Conservation (phyloP, 78 protist genomes). For the Emiliania huxleyi region DNA sequence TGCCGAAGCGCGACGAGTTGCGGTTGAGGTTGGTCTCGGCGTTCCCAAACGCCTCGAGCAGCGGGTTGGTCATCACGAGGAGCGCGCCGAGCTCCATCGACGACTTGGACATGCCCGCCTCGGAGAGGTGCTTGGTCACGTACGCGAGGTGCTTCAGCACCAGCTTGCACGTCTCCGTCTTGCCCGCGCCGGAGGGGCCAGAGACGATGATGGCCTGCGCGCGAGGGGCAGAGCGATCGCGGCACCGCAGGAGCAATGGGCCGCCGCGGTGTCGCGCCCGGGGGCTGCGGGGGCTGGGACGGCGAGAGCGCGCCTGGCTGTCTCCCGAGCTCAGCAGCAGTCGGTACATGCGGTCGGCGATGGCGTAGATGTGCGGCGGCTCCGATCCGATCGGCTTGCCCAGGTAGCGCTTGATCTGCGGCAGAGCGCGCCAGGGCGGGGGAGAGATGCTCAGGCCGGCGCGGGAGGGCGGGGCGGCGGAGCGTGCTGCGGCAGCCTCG, state of each 20-base stretch:
- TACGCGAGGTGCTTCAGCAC: background rate
- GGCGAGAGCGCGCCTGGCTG: background rate
- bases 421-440: too few species aligned
- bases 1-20: conserved; percentile 74
- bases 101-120: background rate
- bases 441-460: background rate
- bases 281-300: background rate
- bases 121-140: background rate
- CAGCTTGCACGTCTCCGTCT: background rate
- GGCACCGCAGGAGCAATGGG: background rate
- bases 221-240: background rate
- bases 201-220: background rate
- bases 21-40: conserved; percentile 84
- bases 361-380: conserved; percentile 7
- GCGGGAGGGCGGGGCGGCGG: too few species aligned
- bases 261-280: background rate
- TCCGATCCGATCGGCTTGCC: background rate
- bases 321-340: background rate
- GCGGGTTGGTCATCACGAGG: conserved; percentile 77
- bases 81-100: background rate
- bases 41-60: conserved; percentile 93
- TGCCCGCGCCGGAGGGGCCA: conserved; percentile 1
- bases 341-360: conserved; percentile 15
- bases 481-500: too few species aligned
- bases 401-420: background rate